Percentiles rank a stretch among this genome's conserved stretches.
phyloP scores from a whole-genome alignment of 192 early-diverging fungal species.

The Coemansia sp. region DNA sequence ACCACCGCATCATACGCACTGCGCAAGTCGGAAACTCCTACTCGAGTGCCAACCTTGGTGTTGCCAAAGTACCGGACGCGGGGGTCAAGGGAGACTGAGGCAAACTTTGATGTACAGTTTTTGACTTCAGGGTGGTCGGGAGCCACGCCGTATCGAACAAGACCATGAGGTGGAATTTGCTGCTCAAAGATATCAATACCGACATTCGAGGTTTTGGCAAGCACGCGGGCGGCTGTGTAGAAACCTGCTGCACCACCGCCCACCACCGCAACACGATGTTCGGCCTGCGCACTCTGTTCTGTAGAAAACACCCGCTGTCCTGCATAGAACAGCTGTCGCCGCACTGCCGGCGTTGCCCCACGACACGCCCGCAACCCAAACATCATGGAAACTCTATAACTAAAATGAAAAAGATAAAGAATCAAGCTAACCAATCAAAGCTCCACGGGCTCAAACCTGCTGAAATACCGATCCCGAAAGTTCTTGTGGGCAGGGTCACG shows the following conservation, averaged over 20 bases:
- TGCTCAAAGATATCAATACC: slow-evolving; percentile 83
- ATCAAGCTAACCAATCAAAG: background rate
- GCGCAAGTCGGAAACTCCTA: slow-evolving; percentile 54
- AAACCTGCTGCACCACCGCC: slow-evolving; percentile 86
- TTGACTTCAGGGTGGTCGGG: slow-evolving; percentile 98
- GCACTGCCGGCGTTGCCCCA: background rate
- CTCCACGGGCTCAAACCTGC: slow-evolving; percentile 26
- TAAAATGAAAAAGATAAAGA: background rate
- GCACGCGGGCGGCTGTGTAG: slow-evolving; percentile 80
- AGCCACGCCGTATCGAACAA: slow-evolving; percentile 92
- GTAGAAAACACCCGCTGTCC: background rate
- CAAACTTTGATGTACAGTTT: slow-evolving; percentile 76
- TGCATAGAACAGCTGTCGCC: too few relatives aligned
- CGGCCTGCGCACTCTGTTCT: background rate
- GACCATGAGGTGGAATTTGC: slow-evolving; percentile 82
- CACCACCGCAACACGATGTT: slow-evolving; percentile 60
- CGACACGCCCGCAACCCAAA: background rate
- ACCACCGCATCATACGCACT: slow-evolving; percentile 73
- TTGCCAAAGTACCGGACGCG: slow-evolving; percentile 83
- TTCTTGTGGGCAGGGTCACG: slow-evolving; percentile 44
- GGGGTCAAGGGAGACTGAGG: slow-evolving; percentile 67
- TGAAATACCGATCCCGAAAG: slow-evolving; percentile 49
- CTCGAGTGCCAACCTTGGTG: slow-evolving; percentile 62
- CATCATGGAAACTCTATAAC: background rate
- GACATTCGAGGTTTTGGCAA: slow-evolving; percentile 57